phyloP scores from a whole-genome alignment of 768 basidiomycete species.

The Coprinopsis sp. region DNA sequence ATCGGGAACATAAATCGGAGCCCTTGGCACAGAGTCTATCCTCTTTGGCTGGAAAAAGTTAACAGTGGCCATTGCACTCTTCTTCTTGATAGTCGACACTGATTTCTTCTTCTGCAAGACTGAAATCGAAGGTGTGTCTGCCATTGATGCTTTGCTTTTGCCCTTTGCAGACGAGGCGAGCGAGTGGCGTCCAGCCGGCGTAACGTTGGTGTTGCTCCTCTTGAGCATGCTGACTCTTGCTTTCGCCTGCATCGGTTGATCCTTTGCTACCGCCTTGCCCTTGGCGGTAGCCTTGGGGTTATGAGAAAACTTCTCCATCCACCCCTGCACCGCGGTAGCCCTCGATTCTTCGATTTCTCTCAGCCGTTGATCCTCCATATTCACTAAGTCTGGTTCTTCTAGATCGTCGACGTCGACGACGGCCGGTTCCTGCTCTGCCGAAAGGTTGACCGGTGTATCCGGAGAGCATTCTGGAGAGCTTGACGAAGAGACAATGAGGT shows the following conservation, averaged over 20 bases:
- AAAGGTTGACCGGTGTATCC: conserved; percentile 24
- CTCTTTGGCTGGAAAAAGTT: conserved; percentile 3
- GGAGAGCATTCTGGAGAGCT: conserved; percentile 34
- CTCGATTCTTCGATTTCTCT: conserved; percentile 4
- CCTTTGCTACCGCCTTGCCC: no score
- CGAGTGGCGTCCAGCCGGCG: conserved; percentile 35
- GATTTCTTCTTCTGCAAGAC: neutral
- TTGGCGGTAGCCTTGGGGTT: neutral
- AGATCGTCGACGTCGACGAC: conserved; percentile 26
- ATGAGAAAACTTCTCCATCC: conserved; percentile 19
- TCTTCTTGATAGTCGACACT: neutral
- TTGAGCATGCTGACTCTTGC: no score
- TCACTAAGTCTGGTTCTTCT: conserved; percentile 15
- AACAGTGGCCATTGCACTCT: neutral
- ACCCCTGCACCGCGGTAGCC: conserved; percentile 24
- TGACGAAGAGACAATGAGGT: conserved; percentile 21
- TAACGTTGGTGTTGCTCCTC: conserved; percentile 44
- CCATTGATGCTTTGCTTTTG: no score
- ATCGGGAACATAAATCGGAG: conserved; percentile 5
- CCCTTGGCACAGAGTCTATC: neutral
- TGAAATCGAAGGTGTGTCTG: neutral
- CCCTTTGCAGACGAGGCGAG: no score
- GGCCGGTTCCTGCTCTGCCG: conserved; percentile 11
- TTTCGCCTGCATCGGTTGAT: no score
- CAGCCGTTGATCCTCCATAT: conserved; percentile 22